Conservation (phyloP, 306 rosid genomes). For the Sicyos edulis region DNA sequence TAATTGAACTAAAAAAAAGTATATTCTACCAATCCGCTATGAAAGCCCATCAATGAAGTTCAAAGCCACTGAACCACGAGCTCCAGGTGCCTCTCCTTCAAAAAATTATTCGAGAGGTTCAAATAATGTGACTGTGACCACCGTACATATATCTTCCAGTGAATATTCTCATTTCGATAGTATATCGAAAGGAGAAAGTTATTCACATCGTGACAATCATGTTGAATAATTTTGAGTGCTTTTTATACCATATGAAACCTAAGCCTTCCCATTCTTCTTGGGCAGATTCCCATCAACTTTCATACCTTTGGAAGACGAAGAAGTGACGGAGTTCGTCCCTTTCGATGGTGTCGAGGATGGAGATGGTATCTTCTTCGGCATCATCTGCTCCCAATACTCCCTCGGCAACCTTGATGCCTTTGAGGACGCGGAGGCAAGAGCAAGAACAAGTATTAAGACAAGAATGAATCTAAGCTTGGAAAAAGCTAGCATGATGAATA, state of each 20-base stretch:
- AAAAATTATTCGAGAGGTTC: no score
- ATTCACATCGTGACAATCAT: no score
- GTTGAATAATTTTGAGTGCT: no score
- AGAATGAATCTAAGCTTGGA: constrained; percentile 41
- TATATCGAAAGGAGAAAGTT: no score
- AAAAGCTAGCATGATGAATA: constrained; percentile 42
- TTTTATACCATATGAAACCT: neutral
- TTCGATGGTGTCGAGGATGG: constrained; percentile 77
- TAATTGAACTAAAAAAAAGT: no score
- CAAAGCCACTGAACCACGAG: neutral
- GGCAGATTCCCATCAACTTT: constrained; percentile 29
- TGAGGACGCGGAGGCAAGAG: constrained; percentile 34
- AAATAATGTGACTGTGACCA: no score
- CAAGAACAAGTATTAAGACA: constrained; percentile 38
- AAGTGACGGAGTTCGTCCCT: constrained; percentile 55
- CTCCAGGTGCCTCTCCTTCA: no score
- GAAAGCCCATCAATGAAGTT: neutral
- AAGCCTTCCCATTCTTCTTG: constrained; percentile 58
- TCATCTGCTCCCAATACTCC: constrained; percentile 63
- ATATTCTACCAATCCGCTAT: no score
- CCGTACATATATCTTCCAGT: no score
- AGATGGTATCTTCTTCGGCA: constrained; percentile 82
- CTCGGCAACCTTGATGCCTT: constrained; percentile 62
- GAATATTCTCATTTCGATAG: no score
- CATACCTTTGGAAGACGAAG: constrained; percentile 28